Evolutionary conservation across 208 protist genomes (phyloP).

Genomic region (Acanthamoeba lenticulata): DNA sequence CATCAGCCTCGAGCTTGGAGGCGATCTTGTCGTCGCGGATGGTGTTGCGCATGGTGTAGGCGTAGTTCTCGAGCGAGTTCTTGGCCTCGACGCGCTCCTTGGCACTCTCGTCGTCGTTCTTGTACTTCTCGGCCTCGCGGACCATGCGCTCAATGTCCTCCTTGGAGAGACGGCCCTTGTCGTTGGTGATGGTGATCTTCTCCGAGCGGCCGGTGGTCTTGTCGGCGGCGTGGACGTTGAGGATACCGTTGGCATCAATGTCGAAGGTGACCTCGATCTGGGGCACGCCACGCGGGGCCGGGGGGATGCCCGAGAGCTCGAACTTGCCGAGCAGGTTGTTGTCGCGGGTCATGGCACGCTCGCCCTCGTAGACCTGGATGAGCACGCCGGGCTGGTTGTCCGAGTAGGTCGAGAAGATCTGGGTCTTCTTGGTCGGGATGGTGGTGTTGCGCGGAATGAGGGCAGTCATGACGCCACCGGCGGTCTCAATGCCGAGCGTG

Average conservation of each 20-base stretch:
- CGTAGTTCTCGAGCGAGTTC: conserved; percentile 92
- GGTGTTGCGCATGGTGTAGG: conserved; percentile 87
- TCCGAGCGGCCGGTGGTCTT: conserved; percentile 92
- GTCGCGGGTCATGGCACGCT: conserved; percentile 96
- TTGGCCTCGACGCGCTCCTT: conserved; percentile 92
- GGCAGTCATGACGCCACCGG: conserved; percentile 95
- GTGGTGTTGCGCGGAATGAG: conserved; percentile 96
- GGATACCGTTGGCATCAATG: conserved; percentile 97
- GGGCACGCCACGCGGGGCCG: conserved; percentile 92
- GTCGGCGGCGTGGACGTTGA: conserved; percentile 95
- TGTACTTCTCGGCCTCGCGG: conserved; percentile 92
- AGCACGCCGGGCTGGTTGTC: conserved; percentile 98
- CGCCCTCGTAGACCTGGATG: conserved; percentile 99
- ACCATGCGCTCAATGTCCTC: conserved; percentile 96
- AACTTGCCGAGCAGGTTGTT: conserved; percentile 99
- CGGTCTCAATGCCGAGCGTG: conserved; percentile 94
- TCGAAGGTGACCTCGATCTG: conserved; percentile 99
- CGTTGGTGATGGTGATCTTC: conserved; percentile 94
- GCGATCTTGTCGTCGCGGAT: conserved; percentile 85
- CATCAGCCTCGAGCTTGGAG: conserved; percentile 78
- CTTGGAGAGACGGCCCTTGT: conserved; percentile 88
- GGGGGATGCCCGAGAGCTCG: conserved; percentile 92
- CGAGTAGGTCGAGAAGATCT: conserved; percentile 96
- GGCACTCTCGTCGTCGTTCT: conserved; percentile 86
- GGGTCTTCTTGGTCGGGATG: conserved; percentile 95